A percentile compares a stretch with the other conserved stretches of the same genome.
Conservation (phyloP, 768 basidiomycete genomes). For the Xerocomellus dryophilus region DNA sequence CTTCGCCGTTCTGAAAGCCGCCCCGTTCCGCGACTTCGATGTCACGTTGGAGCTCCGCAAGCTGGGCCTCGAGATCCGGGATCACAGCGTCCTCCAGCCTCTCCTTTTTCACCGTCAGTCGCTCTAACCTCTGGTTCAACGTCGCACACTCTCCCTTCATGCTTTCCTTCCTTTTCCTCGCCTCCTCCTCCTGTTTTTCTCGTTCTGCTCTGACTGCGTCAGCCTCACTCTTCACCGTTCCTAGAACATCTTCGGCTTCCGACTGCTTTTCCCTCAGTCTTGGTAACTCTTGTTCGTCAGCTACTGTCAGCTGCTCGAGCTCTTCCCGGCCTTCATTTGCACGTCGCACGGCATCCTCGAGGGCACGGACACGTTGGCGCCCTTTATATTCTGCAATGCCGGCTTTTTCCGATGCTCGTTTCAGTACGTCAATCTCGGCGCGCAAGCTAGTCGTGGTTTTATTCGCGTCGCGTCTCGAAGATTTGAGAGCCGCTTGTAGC, state of each 20-base stretch:
- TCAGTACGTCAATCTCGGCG: conserved; percentile 79
- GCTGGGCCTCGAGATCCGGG: conserved; percentile 65
- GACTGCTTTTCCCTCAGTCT: conserved; percentile 40
- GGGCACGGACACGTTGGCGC: conserved; percentile 79
- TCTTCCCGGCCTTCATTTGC: conserved; percentile 55
- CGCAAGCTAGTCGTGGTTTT: conserved; percentile 79
- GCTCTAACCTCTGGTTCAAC: conserved; percentile 63
- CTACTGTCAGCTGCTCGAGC: conserved; percentile 38
- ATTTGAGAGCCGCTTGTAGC: conserved; percentile 67
- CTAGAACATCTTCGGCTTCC: conserved; percentile 41
- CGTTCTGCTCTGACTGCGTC: conserved; percentile 43
- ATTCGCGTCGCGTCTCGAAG: conserved; percentile 76
- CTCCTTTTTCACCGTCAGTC: conserved; percentile 60
- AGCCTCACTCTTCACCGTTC: conserved; percentile 42
- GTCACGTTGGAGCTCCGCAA: conserved; percentile 58
- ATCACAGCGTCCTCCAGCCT: conserved; percentile 58
- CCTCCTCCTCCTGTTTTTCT: conserved; percentile 47
- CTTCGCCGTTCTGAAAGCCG: conserved; percentile 15
- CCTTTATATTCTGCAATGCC: conserved; percentile 71
- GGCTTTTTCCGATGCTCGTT: conserved; percentile 80
- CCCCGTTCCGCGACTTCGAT: conserved; percentile 43
- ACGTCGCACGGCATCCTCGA: conserved; percentile 86
- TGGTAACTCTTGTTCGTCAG: conserved; percentile 41
- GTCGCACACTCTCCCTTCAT: conserved; percentile 56
- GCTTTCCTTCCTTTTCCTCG: conserved; percentile 52